A percentile compares a stretch with the other conserved stretches of the same genome.
phyloP scores from a whole-genome alignment of 2,329 filamentous ascomycete species.

The Pseudopyrenochaeta lycopersici region DNA sequence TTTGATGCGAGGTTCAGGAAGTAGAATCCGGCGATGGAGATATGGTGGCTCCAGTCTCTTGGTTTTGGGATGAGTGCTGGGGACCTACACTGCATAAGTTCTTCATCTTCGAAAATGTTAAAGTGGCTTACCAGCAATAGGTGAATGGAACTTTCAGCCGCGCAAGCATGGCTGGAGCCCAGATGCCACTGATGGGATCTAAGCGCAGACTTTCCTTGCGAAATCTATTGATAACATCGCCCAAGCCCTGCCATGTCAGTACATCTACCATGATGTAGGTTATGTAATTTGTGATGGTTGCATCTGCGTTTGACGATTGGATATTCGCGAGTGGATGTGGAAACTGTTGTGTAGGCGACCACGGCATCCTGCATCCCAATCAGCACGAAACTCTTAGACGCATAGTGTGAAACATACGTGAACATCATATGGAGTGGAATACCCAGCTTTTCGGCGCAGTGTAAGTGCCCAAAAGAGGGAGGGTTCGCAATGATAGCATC shows the following conservation, averaged over 20 bases:
- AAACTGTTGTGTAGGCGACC: conserved; percentile 57
- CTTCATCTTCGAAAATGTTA: not conserved
- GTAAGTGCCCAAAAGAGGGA: conserved; percentile 56
- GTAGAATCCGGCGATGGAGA: conserved; percentile 53
- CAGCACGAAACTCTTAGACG: not conserved
- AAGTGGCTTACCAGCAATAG: conserved; percentile 53
- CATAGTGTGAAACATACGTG: conserved; percentile 56
- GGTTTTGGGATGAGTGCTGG: conserved; percentile 56
- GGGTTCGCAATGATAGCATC: conserved; percentile 56
- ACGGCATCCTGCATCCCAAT: conserved; percentile 55
- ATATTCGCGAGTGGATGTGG: conserved; percentile 63
- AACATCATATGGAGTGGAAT: conserved; percentile 85
- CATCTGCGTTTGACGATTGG: conserved; percentile 45
- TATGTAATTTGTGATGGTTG: conserved; percentile 53
- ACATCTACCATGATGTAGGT: conserved; percentile 59
- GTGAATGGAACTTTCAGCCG: conserved; percentile 54
- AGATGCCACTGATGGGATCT: conserved; percentile 48
- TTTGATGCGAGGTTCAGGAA: conserved; percentile 52
- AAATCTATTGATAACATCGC: conserved; percentile 59
- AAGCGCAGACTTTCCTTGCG: conserved; percentile 52
- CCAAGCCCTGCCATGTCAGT: conserved; percentile 60
- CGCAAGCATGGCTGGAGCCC: conserved; percentile 50
- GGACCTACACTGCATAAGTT: conserved; percentile 31
- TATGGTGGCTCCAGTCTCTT: conserved; percentile 54
- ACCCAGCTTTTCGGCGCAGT: conserved; percentile 76